Conservation (phyloP, 2,329 filamentous ascomycete species). For the Microcyclospora tardicrescens region DNA sequence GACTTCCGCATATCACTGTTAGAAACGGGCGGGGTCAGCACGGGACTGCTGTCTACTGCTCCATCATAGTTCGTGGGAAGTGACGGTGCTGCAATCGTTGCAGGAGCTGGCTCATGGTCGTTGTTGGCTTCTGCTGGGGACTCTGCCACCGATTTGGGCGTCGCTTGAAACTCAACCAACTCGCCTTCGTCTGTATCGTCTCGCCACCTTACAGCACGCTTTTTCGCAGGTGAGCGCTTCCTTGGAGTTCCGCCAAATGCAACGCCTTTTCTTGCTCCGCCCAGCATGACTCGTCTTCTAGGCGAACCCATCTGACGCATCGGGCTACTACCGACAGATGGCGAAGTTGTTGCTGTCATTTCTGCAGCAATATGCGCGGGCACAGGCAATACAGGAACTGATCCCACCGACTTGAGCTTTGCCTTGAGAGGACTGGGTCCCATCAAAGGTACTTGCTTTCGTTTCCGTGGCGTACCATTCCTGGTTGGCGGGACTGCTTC, state of each 20-base stretch:
- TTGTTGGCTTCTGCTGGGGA: slow-evolving; percentile 36
- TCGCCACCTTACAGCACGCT: slow-evolving; percentile 78
- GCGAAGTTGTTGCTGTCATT: slow-evolving; percentile 5
- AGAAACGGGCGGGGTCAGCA: slow-evolving; percentile 43
- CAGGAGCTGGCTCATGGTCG: slow-evolving; percentile 1
- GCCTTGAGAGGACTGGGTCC: slow-evolving; percentile 37
- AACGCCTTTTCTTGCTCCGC: slow-evolving; percentile 54
- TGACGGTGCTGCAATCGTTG: neutral
- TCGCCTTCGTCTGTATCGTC: slow-evolving; percentile 80
- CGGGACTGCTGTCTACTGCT: slow-evolving; percentile 40
- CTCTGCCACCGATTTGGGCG: slow-evolving; percentile 56
- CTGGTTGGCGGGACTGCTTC: slow-evolving; percentile 59
- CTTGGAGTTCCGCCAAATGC: slow-evolving; percentile 57
- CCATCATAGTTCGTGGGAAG: slow-evolving; percentile 6
- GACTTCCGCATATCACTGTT: slow-evolving; percentile 45
- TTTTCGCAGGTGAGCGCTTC: slow-evolving; percentile 41
- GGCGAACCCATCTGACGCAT: slow-evolving; percentile 55
- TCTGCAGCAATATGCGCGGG: slow-evolving; percentile 15
- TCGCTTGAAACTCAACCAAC: slow-evolving; percentile 82
- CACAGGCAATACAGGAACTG: slow-evolving; percentile 12
- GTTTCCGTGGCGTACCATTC: slow-evolving; percentile 63
- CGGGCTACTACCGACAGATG: slow-evolving; percentile 11
- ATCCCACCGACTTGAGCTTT: slow-evolving; percentile 22
- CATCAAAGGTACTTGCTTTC: slow-evolving; percentile 37
- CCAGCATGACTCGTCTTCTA: slow-evolving; percentile 55